Evolutionary conservation across 768 basidiomycete genomes (phyloP).

Genomic region (Gymnopilus junonius): DNA sequence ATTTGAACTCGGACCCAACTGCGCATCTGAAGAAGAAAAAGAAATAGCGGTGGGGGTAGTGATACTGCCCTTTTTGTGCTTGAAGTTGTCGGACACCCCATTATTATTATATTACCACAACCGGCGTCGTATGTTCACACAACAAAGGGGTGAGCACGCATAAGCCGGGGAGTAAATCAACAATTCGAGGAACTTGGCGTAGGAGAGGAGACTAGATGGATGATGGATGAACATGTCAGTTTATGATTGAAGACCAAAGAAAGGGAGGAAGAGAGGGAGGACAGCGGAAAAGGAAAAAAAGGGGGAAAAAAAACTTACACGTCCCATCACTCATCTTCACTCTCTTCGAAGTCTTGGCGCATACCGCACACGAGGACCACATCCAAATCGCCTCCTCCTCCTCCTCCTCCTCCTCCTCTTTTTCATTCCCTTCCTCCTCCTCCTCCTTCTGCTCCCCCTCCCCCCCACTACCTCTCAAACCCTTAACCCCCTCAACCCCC

Average conservation of each 20-base stretch:
- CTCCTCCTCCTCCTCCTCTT: not conserved
- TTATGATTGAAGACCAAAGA: not conserved
- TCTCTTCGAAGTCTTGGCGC: slow-evolving; percentile 38
- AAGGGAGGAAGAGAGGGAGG: not conserved
- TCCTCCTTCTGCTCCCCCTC: slow-evolving; percentile 8
- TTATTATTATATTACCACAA: too few species aligned
- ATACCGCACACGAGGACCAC: slow-evolving; percentile 48
- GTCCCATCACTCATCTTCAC: slow-evolving; percentile 50
- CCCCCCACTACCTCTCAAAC: slow-evolving; percentile 7
- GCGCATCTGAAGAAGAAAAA: not conserved
- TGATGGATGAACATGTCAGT: not conserved
- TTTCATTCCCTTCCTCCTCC: not conserved
- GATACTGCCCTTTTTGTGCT: too few species aligned
- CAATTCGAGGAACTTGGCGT: slow-evolving; percentile 62
- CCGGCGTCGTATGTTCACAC: slow-evolving; percentile 52
- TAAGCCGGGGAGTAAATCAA: slow-evolving; percentile 49
- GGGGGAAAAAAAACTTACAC: slow-evolving; percentile 43
- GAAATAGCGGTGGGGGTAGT: too few species aligned
- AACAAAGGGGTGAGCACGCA: slow-evolving; percentile 38
- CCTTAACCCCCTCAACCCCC: not conserved
- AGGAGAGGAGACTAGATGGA: slow-evolving; percentile 50
- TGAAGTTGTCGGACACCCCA: too few species aligned
- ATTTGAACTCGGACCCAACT: not conserved
- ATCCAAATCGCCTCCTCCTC: slow-evolving; percentile 35
- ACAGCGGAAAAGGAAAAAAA: not conserved